Evolutionary conservation across 2,329 filamentous ascomycete genomes (phyloP), one percentile per base, ranked within the genome.

Genomic region (Allantophomopsis cytisporea): DNA sequence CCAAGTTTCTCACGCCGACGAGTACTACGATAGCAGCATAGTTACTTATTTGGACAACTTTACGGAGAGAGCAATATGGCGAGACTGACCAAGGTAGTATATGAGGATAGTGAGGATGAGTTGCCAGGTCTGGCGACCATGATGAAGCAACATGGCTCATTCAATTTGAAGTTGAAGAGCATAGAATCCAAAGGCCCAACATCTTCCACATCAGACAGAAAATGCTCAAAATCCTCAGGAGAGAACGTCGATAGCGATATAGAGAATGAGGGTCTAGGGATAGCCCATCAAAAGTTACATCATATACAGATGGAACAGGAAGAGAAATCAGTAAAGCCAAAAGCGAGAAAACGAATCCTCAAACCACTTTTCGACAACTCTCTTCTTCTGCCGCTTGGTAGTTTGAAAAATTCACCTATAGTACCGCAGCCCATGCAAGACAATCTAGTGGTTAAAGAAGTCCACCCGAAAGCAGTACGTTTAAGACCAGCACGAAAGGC

Each of bases 281-380:
- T 7, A 20, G 17, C 4, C 4, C n/a, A n/a, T 5, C 18, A 16
- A 32, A 28, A 31, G 3, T 11, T 4, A 12, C 15, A 18, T 10
- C 14, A 20, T 20, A 20, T 5, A 18, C 21, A 2, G 37, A n/a
- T 28, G 33, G 23, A 12, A 12, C 23, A 43, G 23, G 36, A 37
- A 11, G 35, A 41, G 10, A 36, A 33, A 35, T 32, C 31, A 23
- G 15, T 21, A 12, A 43, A 43, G 37, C 13, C 39, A 17, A 50
- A 47, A 38, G 40, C 43, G 14, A 51, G 40, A 39, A 52, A 48
- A 37, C 40, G 50, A 28, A 39, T 53, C 7, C 20, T 53, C 28
- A 47, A 49, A 35, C 41, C 42, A 35, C 42, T 36, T 11, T 21
- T 28, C 36, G 47, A 51, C 39, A 53, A 53, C 40, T 46, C 50